Percentiles rank a stretch among this genome's conserved stretches.
Conservation (phyloP, 78 protist genomes). For the Dictyostelium capitatum region DNA sequence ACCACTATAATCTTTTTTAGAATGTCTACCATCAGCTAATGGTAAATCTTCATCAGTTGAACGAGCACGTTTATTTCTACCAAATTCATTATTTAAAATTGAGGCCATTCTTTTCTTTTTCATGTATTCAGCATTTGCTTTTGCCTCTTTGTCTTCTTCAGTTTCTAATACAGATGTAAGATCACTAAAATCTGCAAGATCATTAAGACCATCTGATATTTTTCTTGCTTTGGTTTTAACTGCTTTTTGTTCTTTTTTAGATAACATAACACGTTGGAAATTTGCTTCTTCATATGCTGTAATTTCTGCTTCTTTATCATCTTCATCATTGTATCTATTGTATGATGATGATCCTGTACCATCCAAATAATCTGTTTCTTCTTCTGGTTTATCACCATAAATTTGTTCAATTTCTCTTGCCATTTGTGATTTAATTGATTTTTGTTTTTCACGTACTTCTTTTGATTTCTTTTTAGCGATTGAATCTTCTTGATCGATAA, state of each 20-base stretch:
- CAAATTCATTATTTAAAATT: background rate
- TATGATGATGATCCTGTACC: background rate
- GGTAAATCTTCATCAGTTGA: conserved; percentile 2
- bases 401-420: conserved; percentile 27
- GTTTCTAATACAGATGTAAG: conserved; percentile 16
- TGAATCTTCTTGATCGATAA: conserved; percentile 14
- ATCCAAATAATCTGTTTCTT: conserved; percentile 22
- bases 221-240: conserved; percentile 24
- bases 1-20: background rate
- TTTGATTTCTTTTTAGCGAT: background rate
- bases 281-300: conserved; percentile 50
- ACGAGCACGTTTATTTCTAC: background rate
- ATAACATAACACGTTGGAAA: conserved; percentile 23
- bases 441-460: background rate
- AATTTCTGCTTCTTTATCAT: background rate
- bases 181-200: conserved; percentile 55
- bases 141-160: conserved; percentile 35
- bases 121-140: conserved; percentile 29
- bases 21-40: background rate
- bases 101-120: conserved; percentile 65
- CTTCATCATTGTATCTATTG: background rate
- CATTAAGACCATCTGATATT: conserved; percentile 50
- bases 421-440: conserved; percentile 19
- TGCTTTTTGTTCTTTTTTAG: conserved; percentile 42
- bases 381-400: conserved; percentile 67